Conservation (phyloP, 331 rosid species). For the Malus hybrid region DNA sequence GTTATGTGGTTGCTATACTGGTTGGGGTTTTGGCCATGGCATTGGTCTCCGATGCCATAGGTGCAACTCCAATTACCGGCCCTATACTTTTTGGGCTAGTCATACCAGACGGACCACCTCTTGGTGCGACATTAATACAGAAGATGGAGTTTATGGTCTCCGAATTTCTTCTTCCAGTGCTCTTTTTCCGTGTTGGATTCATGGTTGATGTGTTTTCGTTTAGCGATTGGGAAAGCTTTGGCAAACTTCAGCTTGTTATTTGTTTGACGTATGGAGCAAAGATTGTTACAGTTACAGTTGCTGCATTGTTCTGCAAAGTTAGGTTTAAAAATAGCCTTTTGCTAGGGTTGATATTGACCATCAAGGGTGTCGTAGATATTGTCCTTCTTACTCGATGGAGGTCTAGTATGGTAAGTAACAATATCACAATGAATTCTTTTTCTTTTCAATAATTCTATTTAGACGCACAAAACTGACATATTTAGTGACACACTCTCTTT, state of each 20-base stretch:
- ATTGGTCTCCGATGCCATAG: constrained; percentile 4
- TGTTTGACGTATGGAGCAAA: constrained; percentile 7
- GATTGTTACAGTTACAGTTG: constrained; percentile 12
- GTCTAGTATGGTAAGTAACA: constrained; percentile 10
- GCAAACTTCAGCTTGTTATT: constrained; percentile 21
- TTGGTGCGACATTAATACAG: constrained; percentile 40
- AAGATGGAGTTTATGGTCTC: constrained; percentile 25
- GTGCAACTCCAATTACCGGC: constrained; percentile 18
- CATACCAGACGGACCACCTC: constrained; percentile 50
- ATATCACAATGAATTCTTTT: no score
- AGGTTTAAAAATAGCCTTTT: constrained; percentile 24
- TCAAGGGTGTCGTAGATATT: constrained; percentile 42
- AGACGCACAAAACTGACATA: no score
- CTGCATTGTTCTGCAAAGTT: constrained; percentile 28
- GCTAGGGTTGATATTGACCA: constrained; percentile 39
- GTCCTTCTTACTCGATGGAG: constrained; percentile 4
- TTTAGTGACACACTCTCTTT: no score
- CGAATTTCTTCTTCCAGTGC: constrained; percentile 36
- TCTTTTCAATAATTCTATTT: no score
- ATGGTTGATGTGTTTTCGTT: constrained; percentile 5
- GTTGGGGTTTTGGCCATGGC: constrained; percentile 20
- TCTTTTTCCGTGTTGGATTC: constrained; percentile 30
- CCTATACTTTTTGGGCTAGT: constrained; percentile 32
- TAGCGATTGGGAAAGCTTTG: constrained; percentile 3
- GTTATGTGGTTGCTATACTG: constrained; percentile 18